Base-by-base conservation (phyloP, 768 basidiomycete species). In the Solioccasus polychromus region DNA sequence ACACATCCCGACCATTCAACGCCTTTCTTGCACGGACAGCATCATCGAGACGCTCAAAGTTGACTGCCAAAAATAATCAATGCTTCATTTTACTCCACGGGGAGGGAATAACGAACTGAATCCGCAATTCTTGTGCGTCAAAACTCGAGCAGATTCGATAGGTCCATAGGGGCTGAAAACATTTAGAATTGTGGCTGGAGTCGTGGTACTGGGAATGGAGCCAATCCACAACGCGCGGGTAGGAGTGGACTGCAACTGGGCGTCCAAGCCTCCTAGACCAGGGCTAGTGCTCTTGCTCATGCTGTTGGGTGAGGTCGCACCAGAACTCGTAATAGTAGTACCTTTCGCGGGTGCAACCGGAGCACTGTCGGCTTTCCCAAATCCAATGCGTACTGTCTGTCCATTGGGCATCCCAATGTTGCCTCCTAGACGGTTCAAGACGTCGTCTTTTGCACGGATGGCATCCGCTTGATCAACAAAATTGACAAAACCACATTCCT, bases 401-500 rank as follows among this genome's bases (percentile, higher is more conserved):
- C 93, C 92, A 53, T 94, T 95, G 4, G 90, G 87, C 80, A 94
- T 88, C 42, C 89, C 88, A 49, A 96, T 92, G 54, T 91, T 88
- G 7, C 95, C 94, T 37, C 92, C 92, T 20, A 97, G 79, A 19
- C 95, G 83, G 66, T 95, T 97, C 43, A 96, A 76, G 31, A 99
- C 94, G 67, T 99, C 96, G 22, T 99, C 96, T 62, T 96, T 95
- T 11, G 96, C 96, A 47, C 92, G 84, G 53, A 98, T 85, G n/a
- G 95, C 95, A 66, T 98, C 95, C 1, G 82, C 77, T 63, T 90
- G 88, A 53, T 96, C 93, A 35, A 96, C 91, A 63, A 96, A 99
- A 64, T 99, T 99, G 62, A 99, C 95, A 63, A 99, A 99, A 8
- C 95, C 96, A 62, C 96, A 99, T 66, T 96, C 93, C 94, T 97